Conservation (phyloP, 305 asterid species). For the Andrographis paniculata region DNA sequence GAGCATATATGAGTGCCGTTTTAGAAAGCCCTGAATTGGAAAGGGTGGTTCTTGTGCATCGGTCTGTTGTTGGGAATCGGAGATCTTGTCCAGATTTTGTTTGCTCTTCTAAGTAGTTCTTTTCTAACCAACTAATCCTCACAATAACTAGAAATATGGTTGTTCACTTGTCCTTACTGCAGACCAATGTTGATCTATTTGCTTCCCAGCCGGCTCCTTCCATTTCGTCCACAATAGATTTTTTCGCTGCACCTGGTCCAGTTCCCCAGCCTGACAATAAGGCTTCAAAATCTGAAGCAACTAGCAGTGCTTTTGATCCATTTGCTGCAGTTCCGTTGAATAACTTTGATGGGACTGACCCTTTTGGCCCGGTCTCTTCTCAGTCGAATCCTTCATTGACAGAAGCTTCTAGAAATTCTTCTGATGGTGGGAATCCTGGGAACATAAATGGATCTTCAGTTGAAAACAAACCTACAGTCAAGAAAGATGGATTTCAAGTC, state of each 20-base stretch:
- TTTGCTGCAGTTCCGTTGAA: conserved; percentile 64
- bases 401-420: conserved; percentile 24
- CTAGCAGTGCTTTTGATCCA: conserved; percentile 44
- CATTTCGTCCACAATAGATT: conserved; percentile 49
- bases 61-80: not conserved
- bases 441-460: conserved; percentile 25
- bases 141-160: not conserved
- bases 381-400: conserved; percentile 29
- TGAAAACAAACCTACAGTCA: conserved; percentile 30
- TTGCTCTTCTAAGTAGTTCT: not conserved
- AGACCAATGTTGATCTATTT: conserved; percentile 60
- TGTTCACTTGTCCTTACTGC: conserved; percentile 19
- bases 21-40: not conserved
- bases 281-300: conserved; percentile 31
- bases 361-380: conserved; percentile 47
- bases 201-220: conserved; percentile 53
- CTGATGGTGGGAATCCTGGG: conserved; percentile 25
- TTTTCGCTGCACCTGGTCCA: conserved; percentile 45
- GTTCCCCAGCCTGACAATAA: conserved; percentile 8
- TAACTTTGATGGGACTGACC: conserved; percentile 44
- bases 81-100: not conserved
- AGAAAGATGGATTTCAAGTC: conserved; percentile 50
- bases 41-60: not conserved
- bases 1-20: not conserved
- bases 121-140: not conserved